Evolutionary conservation across 345 rosid species (phyloP).

Genomic region (Trapa incisa): DNA sequence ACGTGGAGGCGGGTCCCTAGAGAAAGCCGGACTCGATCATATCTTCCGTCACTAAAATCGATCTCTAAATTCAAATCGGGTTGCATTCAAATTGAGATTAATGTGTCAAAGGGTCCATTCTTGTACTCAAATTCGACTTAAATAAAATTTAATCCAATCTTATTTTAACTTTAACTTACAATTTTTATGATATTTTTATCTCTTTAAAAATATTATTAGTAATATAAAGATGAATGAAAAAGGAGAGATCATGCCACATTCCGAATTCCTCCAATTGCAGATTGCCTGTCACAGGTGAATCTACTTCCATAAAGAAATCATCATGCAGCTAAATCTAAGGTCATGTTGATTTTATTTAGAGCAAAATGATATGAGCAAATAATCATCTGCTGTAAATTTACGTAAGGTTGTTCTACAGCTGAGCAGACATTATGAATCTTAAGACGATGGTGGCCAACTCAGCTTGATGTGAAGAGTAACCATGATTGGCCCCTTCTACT

Average conservation of each 20-base stretch:
- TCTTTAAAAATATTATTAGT: too few relatives aligned
- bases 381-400: neutral
- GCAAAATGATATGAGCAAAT: neutral
- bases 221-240: too few relatives aligned
- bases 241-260: neutral
- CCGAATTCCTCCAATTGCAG: neutral
- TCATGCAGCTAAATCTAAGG: neutral
- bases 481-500: conserved; percentile 62
- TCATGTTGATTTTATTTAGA: neutral
- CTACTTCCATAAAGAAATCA: neutral
- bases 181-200: too few relatives aligned
- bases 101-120: too few relatives aligned
- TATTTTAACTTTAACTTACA: too few relatives aligned
- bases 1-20: too few relatives aligned
- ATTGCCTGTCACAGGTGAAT: neutral
- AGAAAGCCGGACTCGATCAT: too few relatives aligned
- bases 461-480: conserved; percentile 42
- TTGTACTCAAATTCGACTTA: too few relatives aligned
- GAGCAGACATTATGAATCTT: conserved; percentile 33
- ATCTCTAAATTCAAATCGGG: too few relatives aligned
- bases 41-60: too few relatives aligned
- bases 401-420: conserved; percentile 9
- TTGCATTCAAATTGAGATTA: too few relatives aligned
- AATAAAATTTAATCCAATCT: too few relatives aligned
- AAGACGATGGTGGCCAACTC: conserved; percentile 38